Conservation (phyloP, 2,329 filamentous ascomycete genomes). For the Trichoderma sp. region DNA sequence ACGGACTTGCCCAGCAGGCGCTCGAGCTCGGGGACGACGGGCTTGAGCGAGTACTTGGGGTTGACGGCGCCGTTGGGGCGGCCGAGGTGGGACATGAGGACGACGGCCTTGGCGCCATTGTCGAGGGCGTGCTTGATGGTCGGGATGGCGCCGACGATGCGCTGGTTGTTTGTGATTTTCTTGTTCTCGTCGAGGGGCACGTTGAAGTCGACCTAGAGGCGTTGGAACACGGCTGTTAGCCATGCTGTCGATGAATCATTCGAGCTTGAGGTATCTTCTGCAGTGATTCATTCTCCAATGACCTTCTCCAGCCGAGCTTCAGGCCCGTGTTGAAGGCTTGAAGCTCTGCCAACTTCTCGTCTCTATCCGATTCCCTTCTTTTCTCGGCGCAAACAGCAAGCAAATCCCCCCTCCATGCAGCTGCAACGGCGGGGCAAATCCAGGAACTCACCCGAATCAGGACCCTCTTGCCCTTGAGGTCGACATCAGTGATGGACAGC, state of each 20-base stretch:
- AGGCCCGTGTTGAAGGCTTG: too few species aligned
- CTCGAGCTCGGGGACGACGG: constrained; percentile 88
- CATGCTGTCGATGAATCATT: not conserved
- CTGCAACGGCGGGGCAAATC: constrained; percentile 38
- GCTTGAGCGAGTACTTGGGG: constrained; percentile 91
- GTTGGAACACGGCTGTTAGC: not conserved
- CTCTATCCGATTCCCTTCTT: not conserved
- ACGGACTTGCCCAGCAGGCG: constrained; percentile 84
- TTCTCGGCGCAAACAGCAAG: not conserved
- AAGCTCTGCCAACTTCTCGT: not conserved
- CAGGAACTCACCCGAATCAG: constrained; percentile 79
- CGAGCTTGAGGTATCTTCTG: not conserved
- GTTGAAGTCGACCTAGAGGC: constrained; percentile 92
- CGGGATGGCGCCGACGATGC: constrained; percentile 92
- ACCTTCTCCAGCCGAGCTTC: not conserved
- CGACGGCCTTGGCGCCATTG: constrained; percentile 84
- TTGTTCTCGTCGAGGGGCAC: constrained; percentile 91
- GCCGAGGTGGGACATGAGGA: constrained; percentile 98
- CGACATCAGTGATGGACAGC: constrained; percentile 93
- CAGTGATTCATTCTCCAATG: not conserved
- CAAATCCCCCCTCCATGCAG: constrained; percentile 11
- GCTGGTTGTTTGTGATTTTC: constrained; percentile 97
- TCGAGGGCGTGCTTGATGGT: constrained; percentile 95
- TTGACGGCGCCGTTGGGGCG: constrained; percentile 89
- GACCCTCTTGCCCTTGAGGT: constrained; percentile 97